These are phyloP conservation scores for Verticillium albo-atrum DNA, from an alignment of 2,329 filamentous ascomycete species.

Conservation along the genomic window DNA sequence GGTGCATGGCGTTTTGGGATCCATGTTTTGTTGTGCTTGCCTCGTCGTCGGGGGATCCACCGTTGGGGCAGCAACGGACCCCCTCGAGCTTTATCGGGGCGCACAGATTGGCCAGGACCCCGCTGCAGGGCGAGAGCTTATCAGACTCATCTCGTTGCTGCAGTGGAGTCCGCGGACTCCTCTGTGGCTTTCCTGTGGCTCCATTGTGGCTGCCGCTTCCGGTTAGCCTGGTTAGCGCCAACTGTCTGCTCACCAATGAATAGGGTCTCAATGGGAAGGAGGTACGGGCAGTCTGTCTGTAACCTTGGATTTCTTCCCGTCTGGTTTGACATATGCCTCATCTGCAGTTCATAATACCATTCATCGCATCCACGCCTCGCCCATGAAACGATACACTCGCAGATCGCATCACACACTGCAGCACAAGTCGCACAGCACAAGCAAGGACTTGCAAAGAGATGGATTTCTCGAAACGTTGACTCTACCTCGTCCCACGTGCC, in stretches of 20 bases:
- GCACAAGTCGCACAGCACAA: not conserved
- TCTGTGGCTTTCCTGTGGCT: not conserved
- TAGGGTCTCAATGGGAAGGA: too few species aligned
- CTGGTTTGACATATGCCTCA: not conserved
- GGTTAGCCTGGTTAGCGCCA: not conserved
- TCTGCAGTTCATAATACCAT: not conserved
- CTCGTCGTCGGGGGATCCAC: not conserved
- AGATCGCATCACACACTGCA: not conserved
- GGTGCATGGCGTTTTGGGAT: not conserved
- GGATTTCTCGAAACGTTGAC: not conserved
- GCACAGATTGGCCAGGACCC: not conserved
- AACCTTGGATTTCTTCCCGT: too few species aligned
- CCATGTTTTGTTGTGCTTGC: conserved; percentile 1
- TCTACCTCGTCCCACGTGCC: not conserved
- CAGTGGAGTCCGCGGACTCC: too few species aligned
- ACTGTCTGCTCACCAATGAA: too few species aligned
- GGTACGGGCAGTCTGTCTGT: too few species aligned
- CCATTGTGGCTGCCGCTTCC: not conserved
- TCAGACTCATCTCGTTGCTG: not conserved
- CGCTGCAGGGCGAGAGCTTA: not conserved
- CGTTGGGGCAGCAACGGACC: not conserved
- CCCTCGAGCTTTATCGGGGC: not conserved
- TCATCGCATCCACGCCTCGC: too few species aligned
- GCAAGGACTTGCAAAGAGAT: not conserved
- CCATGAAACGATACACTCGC: too few species aligned